These are phyloP conservation scores for Eucommia ulmoides DNA, from an alignment of 257 asterid genomes.

Conservation along the genomic window DNA sequence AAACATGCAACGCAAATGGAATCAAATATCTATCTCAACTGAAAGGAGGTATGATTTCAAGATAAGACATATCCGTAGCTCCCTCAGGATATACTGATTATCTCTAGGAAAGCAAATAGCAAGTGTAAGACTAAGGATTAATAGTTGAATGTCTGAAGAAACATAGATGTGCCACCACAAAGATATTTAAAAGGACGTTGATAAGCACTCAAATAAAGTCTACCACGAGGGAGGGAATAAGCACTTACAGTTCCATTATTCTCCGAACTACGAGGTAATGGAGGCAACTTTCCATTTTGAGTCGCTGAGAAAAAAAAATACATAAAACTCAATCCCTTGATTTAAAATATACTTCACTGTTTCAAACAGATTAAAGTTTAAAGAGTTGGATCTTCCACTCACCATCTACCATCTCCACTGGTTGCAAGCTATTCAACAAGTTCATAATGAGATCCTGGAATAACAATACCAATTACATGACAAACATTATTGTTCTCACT, in stretches of 20 bases:
- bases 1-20: background rate
- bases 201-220: background rate
- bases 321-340: background rate
- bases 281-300: constrained; percentile 70
- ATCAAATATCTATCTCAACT: background rate
- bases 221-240: background rate
- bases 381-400: constrained; percentile 15
- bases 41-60: too few relatives aligned
- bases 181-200: background rate
- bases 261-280: constrained; percentile 54
- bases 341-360: background rate
- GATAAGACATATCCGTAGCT: background rate
- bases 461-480: too few relatives aligned
- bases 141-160: background rate
- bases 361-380: background rate
- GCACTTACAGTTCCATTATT: constrained; percentile 75
- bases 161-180: background rate
- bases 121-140: background rate
- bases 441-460: constrained; percentile 79
- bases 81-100: background rate
- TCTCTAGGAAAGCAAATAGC: background rate
- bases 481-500: too few relatives aligned
- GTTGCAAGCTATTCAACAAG: constrained; percentile 71
- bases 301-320: constrained; percentile 39
- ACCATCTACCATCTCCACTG: constrained; percentile 65